Evolutionary conservation across 106 monocot genomes (phyloP).

Genomic region (Vanilla planifolia): DNA sequence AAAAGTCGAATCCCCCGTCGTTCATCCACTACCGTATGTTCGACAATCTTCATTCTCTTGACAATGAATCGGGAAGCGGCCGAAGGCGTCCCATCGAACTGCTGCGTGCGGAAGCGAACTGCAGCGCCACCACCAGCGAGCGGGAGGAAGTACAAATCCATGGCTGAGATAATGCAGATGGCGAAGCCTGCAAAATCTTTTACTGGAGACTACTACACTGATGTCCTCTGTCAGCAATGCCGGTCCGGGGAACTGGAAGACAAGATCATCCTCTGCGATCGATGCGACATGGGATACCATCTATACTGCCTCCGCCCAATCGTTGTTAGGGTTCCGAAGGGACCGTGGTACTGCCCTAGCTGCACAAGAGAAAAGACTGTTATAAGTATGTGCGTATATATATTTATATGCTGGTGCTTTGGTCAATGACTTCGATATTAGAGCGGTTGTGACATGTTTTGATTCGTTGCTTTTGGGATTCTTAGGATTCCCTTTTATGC

Average conservation of each 20-base stretch:
- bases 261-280: constrained; percentile 71
- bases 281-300: constrained; percentile 74
- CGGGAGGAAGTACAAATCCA: constrained; percentile 37
- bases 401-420: constrained; percentile 8
- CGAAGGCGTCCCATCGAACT: constrained; percentile 4
- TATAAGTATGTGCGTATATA: constrained; percentile 12
- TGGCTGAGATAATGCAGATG: constrained; percentile 57
- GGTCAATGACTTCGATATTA: not conserved
- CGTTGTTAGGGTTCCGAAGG: constrained; percentile 59
- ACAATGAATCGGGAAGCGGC: not conserved
- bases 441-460: not conserved
- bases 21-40: too few species aligned
- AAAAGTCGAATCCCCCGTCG: not conserved
- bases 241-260: constrained; percentile 55
- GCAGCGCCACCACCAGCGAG: constrained; percentile 36
- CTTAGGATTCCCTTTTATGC: constrained; percentile 69
- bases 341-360: constrained; percentile 71
- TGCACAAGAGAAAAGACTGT: constrained; percentile 15
- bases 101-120: constrained; percentile 50
- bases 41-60: not conserved
- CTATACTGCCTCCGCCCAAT: constrained; percentile 75
- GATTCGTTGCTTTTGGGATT: constrained; percentile 12
- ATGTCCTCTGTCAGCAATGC: constrained; percentile 68
- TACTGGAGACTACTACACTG: constrained; percentile 35
- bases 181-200: constrained; percentile 27